A percentile compares a stretch with the other conserved stretches of the same genome.
Evolutionary conservation across 768 basidiomycete genomes (phyloP).

Genomic region (Sarcodon aspratus): DNA sequence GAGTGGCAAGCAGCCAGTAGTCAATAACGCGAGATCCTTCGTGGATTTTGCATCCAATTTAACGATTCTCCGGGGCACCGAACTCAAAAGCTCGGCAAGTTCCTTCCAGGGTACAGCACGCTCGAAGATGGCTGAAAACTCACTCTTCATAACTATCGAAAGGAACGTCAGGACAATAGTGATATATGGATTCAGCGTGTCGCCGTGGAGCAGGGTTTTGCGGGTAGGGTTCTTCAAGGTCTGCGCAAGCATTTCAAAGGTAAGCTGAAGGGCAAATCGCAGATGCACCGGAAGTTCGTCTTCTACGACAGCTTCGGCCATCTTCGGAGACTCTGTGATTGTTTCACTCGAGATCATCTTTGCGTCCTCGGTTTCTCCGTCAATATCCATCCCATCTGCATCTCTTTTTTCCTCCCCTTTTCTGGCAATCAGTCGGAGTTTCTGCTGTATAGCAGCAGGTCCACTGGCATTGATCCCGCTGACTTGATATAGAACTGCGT

Average conservation of each 20-base stretch:
- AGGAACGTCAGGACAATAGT: conserved; percentile 84
- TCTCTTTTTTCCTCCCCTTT: conserved; percentile 30
- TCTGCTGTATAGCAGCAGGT: conserved; percentile 40
- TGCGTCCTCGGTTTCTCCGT: conserved; percentile 27
- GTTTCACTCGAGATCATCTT: conserved; percentile 9
- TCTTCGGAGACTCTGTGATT: neutral
- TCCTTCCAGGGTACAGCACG: conserved; percentile 78
- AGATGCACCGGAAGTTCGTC: conserved; percentile 53
- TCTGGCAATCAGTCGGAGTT: conserved; percentile 18
- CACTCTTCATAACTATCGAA: conserved; percentile 51
- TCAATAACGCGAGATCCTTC: conserved; percentile 34
- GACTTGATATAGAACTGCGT: conserved; percentile 55
- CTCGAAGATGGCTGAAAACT: conserved; percentile 56
- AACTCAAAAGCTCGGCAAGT: conserved; percentile 53
- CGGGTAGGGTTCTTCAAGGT: conserved; percentile 56
- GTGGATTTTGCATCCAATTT: conserved; percentile 36
- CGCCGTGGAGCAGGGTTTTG: conserved; percentile 42
- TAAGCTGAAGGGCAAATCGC: conserved; percentile 65
- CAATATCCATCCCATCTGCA: conserved; percentile 45
- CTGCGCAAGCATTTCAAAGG: conserved; percentile 67
- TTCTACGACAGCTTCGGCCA: conserved; percentile 10
- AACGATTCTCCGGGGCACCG: conserved; percentile 42
- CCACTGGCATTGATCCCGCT: conserved; percentile 31
- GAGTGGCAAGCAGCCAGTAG: conserved; percentile 55
- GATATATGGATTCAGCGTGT: conserved; percentile 76